Evolutionary conservation across 768 basidiomycete genomes (phyloP).

Genomic region (Fomitopsis pulvina): DNA sequence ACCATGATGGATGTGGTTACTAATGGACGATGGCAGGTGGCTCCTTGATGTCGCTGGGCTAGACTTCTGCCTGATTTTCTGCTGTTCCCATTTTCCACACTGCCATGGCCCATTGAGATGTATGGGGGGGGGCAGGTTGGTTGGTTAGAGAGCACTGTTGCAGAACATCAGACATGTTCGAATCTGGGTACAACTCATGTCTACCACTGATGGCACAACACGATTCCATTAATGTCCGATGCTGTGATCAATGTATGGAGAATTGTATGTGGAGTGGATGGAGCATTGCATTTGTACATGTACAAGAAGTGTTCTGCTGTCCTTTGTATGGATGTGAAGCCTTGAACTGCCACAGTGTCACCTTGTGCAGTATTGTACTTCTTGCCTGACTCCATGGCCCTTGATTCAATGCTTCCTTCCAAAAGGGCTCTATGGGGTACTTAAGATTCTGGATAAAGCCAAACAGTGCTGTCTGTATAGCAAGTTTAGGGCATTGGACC

Average conservation of each 20-base stretch:
- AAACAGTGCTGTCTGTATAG: constrained; percentile 28
- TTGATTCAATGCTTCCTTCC: constrained; percentile 15
- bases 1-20: too few species aligned
- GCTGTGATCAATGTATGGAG: background rate
- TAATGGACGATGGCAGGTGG: too few species aligned
- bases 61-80: too few species aligned
- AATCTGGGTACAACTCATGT: background rate
- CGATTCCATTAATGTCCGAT: background rate
- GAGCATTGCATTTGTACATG: background rate
- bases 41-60: too few species aligned
- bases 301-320: background rate
- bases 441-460: constrained; percentile 22
- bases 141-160: too few species aligned
- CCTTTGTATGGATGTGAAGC: background rate
- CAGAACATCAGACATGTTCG: too few species aligned
- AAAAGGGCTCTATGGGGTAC: constrained; percentile 2
- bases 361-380: constrained; percentile 2
- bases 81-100: too few species aligned
- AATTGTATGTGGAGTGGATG: background rate
- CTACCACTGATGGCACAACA: background rate
- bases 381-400: constrained; percentile 16
- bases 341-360: background rate
- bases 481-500: constrained; percentile 25
- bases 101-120: too few species aligned
- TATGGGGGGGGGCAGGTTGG: too few species aligned